Evolutionary conservation across 2,329 filamentous ascomycete genomes (phyloP).

Genomic region (Tolypocladium inflatum): DNA sequence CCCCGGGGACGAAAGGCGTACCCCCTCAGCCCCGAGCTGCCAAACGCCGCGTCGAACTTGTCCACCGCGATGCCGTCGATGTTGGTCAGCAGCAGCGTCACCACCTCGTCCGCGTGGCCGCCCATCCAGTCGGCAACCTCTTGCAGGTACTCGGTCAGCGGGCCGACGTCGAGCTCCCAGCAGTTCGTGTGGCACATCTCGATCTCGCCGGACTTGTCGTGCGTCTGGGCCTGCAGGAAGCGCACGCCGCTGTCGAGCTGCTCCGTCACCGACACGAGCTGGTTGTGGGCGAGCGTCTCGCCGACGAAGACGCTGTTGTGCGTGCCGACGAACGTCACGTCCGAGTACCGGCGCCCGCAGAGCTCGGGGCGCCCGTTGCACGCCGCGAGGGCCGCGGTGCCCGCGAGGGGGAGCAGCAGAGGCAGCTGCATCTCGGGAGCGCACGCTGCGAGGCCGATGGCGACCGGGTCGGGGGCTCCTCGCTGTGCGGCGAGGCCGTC

Average conservation of each 20-base stretch:
- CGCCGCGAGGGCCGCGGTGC: conserved; percentile 12
- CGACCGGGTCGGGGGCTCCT: not conserved
- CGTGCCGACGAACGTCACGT: conserved; percentile 51
- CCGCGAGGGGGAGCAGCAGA: conserved; percentile 8
- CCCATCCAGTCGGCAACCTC: conserved; percentile 53
- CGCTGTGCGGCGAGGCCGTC: not conserved
- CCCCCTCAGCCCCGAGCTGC: conserved; percentile 41
- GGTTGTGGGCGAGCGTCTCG: conserved; percentile 43
- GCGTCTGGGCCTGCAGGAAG: conserved; percentile 56
- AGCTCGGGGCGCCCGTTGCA: conserved; percentile 51
- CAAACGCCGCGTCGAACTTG: conserved; percentile 45
- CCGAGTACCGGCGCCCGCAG: conserved; percentile 47
- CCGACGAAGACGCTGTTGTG: conserved; percentile 60
- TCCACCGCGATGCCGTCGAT: conserved; percentile 45
- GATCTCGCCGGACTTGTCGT: conserved; percentile 39
- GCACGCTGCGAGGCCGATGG: not conserved
- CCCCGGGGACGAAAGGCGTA: conserved; percentile 45
- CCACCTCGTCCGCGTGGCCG: conserved; percentile 47
- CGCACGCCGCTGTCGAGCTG: conserved; percentile 55
- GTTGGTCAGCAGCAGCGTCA: conserved; percentile 56
- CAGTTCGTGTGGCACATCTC: conserved; percentile 59
- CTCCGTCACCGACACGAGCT: conserved; percentile 45
- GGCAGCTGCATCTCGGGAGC: conserved; percentile 8
- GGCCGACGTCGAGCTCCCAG: conserved; percentile 46
- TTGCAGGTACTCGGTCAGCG: conserved; percentile 43